Percentiles rank a stretch among this genome's conserved stretches.
Conservation (phyloP, 768 basidiomycete genomes). For the Leccinum pellstonianum region DNA sequence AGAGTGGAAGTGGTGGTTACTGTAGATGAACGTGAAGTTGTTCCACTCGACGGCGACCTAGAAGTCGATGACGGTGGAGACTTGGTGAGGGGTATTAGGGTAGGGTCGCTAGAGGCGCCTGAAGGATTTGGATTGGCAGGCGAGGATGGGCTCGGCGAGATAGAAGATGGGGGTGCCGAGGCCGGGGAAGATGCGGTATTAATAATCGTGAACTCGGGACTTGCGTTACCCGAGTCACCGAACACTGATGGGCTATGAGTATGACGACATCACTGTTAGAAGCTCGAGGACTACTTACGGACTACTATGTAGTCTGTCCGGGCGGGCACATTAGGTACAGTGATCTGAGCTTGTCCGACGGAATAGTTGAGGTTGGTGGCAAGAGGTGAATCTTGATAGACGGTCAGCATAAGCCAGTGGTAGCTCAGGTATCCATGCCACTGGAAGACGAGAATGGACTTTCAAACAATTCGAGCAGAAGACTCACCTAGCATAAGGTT, state of each 20-base stretch:
- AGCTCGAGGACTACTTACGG: slow-evolving; percentile 25
- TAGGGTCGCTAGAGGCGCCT: not conserved
- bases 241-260: slow-evolving; percentile 26
- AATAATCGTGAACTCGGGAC: slow-evolving; percentile 42
- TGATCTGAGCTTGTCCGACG: slow-evolving; percentile 33
- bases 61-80: not conserved
- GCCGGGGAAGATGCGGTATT: slow-evolving; percentile 55
- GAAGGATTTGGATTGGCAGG: not conserved
- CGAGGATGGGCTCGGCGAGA: not conserved
- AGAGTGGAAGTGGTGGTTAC: slow-evolving; percentile 5
- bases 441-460: not conserved
- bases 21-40: slow-evolving; percentile 3
- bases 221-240: slow-evolving; percentile 43
- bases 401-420: slow-evolving; percentile 8
- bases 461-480: not conserved
- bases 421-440: not conserved
- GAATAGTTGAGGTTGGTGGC: slow-evolving; percentile 35
- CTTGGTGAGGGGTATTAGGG: not conserved
- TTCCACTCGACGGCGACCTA: slow-evolving; percentile 1
- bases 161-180: slow-evolving; percentile 9
- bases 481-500: slow-evolving; percentile 32
- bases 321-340: slow-evolving; percentile 35
- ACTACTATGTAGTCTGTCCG: slow-evolving; percentile 37
- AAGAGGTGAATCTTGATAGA: slow-evolving; percentile 32
- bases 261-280: not conserved